Conservation (phyloP, 176 grass and related monocot genomes). For the Oryza glaberrima region DNA sequence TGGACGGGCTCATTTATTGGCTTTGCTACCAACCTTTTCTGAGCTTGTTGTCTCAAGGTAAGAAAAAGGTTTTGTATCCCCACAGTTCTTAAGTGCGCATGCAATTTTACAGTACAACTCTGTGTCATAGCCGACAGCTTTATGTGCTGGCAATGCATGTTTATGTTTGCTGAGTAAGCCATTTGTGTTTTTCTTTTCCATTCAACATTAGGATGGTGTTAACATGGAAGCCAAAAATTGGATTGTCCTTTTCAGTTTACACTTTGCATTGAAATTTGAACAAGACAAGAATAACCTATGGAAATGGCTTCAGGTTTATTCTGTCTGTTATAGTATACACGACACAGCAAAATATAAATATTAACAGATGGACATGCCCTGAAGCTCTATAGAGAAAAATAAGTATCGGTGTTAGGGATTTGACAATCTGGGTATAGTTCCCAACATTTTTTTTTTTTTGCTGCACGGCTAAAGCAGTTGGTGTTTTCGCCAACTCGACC, state of each 20-base stretch:
- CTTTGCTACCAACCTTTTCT: slow-evolving; percentile 84
- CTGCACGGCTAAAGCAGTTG: neutral
- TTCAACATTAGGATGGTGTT: neutral
- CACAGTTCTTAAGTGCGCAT: neutral
- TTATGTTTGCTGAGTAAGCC: neutral
- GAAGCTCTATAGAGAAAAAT: neutral
- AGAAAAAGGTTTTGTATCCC: slow-evolving; percentile 38
- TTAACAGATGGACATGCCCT: neutral
- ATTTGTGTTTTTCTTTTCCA: neutral
- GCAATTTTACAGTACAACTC: neutral
- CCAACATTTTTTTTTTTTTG: neutral
- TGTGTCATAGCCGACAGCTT: neutral
- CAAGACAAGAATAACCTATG: neutral
- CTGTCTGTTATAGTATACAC: neutral
- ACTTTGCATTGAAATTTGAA: neutral
- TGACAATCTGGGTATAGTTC: neutral
- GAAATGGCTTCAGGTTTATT: neutral
- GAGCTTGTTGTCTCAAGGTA: slow-evolving; percentile 98
- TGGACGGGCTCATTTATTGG: slow-evolving; percentile 75
- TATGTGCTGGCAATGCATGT: neutral
- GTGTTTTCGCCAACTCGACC: neutral
- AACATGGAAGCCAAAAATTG: slow-evolving; percentile 5
- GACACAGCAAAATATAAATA: neutral
- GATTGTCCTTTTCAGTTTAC: neutral
- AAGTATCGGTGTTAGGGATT: neutral